Percentiles rank a stretch among this genome's conserved stretches.
Evolutionary conservation across 345 rosid species (phyloP).

Genomic region (Pugionium cornutum): DNA sequence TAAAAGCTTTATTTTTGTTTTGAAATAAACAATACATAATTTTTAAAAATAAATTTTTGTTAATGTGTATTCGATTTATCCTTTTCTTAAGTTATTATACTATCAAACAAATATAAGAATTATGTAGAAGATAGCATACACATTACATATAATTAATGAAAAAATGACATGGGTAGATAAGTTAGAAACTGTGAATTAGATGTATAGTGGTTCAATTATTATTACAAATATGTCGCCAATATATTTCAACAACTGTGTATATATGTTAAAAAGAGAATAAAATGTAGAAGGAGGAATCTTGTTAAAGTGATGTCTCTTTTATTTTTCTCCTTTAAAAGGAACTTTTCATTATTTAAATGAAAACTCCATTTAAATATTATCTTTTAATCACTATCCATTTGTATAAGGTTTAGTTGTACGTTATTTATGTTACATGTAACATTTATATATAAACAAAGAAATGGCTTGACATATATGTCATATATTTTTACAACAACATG

Average conservation of each 20-base stretch:
- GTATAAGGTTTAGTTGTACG: too few relatives aligned
- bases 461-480: too few relatives aligned
- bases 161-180: constrained; percentile 3
- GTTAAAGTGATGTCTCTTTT: constrained; percentile 61
- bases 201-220: background rate
- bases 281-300: constrained; percentile 34
- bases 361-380: too few relatives aligned
- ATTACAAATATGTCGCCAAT: background rate
- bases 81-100: background rate
- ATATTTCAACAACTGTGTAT: too few relatives aligned
- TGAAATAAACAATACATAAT: too few relatives aligned
- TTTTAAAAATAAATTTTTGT: background rate
- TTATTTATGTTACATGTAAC: too few relatives aligned
- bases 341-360: constrained; percentile 25
- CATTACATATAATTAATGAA: background rate
- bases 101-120: background rate
- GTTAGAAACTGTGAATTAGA: background rate
- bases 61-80: too few relatives aligned
- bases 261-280: background rate
- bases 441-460: too few relatives aligned
- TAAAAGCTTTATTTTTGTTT: too few relatives aligned
- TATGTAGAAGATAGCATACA: background rate
- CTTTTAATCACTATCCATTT: too few relatives aligned
- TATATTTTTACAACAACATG: too few relatives aligned
- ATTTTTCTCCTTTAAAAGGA: constrained; percentile 24